Conservation (phyloP, 78 protist species). For the Dictyostelium firmibasis region DNA sequence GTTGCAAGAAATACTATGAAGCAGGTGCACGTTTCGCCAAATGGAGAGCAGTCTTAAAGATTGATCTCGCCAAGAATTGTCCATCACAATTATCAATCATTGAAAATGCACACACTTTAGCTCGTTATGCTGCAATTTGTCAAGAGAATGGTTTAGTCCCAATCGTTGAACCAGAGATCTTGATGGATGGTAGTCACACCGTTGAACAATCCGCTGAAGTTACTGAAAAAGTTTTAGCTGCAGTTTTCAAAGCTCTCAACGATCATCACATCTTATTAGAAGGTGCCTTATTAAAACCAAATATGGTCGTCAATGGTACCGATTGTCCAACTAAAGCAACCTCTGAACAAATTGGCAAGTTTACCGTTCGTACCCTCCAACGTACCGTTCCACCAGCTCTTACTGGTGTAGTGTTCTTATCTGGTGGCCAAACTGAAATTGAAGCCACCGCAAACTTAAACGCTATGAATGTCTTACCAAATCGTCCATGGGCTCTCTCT, state of each 20-base stretch:
- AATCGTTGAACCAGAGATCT: slow-evolving; percentile 97
- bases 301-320: slow-evolving; percentile 93
- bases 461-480: slow-evolving; percentile 88
- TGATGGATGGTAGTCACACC: slow-evolving; percentile 90
- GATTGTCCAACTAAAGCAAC: slow-evolving; percentile 2
- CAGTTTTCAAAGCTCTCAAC: slow-evolving; percentile 77
- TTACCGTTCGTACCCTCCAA: slow-evolving; percentile 90
- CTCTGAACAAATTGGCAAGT: slow-evolving; percentile 85
- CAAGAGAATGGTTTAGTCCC: slow-evolving; percentile 96
- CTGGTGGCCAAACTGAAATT: slow-evolving; percentile 96
- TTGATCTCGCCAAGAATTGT: slow-evolving; percentile 78
- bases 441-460: slow-evolving; percentile 93
- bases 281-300: slow-evolving; percentile 95
- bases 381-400: slow-evolving; percentile 97
- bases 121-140: slow-evolving; percentile 95
- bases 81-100: slow-evolving; percentile 88
- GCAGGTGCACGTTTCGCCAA: slow-evolving; percentile 98
- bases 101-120: slow-evolving; percentile 92
- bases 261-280: slow-evolving; percentile 85
- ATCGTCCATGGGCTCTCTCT: slow-evolving; percentile 93
- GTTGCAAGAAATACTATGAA: slow-evolving; percentile 90
- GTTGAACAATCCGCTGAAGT: slow-evolving; percentile 62
- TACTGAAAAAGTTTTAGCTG: slow-evolving; percentile 81
- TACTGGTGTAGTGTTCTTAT: slow-evolving; percentile 95
- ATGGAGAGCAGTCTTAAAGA: slow-evolving; percentile 92